Evolutionary conservation across 306 rosid species (phyloP).

Genomic region (Medicago ruthenica): DNA sequence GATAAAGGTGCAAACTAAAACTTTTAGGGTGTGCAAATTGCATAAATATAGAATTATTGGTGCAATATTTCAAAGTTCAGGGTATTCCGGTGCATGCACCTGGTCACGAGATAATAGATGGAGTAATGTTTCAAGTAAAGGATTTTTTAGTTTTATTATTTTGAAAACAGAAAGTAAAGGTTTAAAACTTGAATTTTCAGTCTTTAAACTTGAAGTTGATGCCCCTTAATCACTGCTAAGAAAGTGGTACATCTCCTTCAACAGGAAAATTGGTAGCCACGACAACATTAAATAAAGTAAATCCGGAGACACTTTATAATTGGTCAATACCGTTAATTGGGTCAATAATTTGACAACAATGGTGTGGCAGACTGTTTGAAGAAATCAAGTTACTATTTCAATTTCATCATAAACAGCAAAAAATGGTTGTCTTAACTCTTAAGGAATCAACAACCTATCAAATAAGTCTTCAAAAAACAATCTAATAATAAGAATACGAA

Average conservation of each 20-base stretch:
- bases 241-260: conserved; percentile 43
- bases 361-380: neutral
- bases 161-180: neutral
- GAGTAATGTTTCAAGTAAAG: neutral
- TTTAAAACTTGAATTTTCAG: neutral
- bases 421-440: neutral
- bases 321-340: conserved; percentile 3
- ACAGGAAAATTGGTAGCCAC: conserved; percentile 28
- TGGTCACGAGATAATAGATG: conserved; percentile 8
- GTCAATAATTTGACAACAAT: conserved; percentile 17
- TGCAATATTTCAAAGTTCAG: too few species aligned
- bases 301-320: conserved; percentile 25
- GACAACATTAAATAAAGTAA: conserved; percentile 15
- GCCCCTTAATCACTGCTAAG: conserved; percentile 51
- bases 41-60: too few species aligned
- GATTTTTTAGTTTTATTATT: too few species aligned
- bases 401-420: neutral
- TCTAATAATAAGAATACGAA: neutral
- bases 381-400: neutral
- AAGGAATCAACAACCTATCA: neutral
- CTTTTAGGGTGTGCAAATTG: too few species aligned
- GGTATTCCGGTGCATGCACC: too few species aligned
- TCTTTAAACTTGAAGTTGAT: conserved; percentile 15
- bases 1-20: too few species aligned
- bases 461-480: neutral